phyloP scores from a whole-genome alignment of 2,329 filamentous ascomycete species.

The Fonsecaea multimorphosa region DNA sequence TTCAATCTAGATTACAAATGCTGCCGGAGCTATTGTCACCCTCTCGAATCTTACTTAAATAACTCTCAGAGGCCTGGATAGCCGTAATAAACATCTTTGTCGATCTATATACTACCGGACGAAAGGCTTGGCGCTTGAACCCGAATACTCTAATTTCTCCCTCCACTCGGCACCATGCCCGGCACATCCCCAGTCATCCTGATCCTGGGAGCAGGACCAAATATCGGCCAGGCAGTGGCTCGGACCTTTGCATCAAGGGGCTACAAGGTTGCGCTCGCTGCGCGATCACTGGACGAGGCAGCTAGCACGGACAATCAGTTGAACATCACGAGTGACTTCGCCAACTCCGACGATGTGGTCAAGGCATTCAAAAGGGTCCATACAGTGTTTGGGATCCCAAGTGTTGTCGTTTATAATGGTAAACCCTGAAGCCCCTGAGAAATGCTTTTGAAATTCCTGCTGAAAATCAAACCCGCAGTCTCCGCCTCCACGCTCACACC shows the following conservation, averaged over 20 bases:
- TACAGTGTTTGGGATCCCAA: constrained; percentile 43
- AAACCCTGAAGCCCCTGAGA: constrained; percentile 6
- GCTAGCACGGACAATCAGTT: constrained; percentile 31
- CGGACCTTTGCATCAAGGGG: constrained; percentile 28
- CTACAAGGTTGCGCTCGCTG: constrained; percentile 32
- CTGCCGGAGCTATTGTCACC: no score
- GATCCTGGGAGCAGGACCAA: constrained; percentile 29
- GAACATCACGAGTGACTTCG: constrained; percentile 46
- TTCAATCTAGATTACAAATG: no score
- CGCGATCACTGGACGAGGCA: neutral
- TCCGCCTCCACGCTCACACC: no score
- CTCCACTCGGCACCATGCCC: no score
- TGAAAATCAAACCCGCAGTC: no score
- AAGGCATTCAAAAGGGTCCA: constrained; percentile 50
- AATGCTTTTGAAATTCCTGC: neutral
- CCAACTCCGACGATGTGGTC: constrained; percentile 43
- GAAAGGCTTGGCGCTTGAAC: no score
- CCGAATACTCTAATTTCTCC: no score
- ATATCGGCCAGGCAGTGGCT: constrained; percentile 22
- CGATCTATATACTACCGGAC: no score
- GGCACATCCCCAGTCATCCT: neutral
- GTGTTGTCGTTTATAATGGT: constrained; percentile 43
- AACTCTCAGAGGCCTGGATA: no score
- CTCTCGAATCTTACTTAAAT: no score
- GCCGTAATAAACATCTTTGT: no score